A percentile compares a stretch with the other conserved stretches of the same genome.
These are phyloP conservation scores for Paecilomyces sp. DNA, from an alignment of 2,329 filamentous ascomycete genomes.

Conservation along the genomic window DNA sequence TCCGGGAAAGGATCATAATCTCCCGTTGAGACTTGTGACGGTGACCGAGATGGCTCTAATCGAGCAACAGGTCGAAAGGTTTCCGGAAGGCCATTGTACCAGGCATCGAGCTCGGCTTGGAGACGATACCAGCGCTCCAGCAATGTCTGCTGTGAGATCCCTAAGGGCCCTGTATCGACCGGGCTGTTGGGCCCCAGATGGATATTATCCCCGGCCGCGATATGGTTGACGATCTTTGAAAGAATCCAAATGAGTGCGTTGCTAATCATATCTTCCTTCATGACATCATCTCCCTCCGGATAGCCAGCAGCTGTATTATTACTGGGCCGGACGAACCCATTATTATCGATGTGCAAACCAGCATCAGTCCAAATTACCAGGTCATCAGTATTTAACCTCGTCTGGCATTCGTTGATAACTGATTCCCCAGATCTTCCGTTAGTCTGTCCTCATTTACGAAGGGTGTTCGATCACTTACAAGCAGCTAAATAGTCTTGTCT, in stretches of 20 bases:
- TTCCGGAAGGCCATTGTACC: constrained; percentile 52
- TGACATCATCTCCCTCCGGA: constrained; percentile 34
- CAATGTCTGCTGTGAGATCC: constrained; percentile 33
- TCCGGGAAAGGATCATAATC: constrained; percentile 41
- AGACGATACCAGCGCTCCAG: constrained; percentile 46
- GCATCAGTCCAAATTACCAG: constrained; percentile 58
- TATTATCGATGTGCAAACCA: constrained; percentile 50
- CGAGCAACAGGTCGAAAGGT: constrained; percentile 53
- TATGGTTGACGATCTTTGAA: constrained; percentile 60
- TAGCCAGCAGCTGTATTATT: constrained; percentile 26
- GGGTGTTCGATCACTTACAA: constrained; percentile 35
- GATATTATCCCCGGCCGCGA: constrained; percentile 50
- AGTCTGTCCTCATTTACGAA: neutral
- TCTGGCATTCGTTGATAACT: constrained; percentile 53
- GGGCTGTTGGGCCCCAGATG: constrained; percentile 18
- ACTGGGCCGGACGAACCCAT: constrained; percentile 43
- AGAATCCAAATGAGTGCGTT: constrained; percentile 61
- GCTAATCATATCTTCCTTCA: constrained; percentile 57
- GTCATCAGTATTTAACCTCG: constrained; percentile 56
- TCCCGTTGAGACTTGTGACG: constrained; percentile 16
- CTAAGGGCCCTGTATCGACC: constrained; percentile 19
- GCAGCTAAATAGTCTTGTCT: constrained; percentile 59
- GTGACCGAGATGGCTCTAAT: constrained; percentile 30
- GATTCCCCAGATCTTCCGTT: neutral
- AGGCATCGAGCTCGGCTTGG: constrained; percentile 50